Base-by-base conservation (phyloP, 2,329 filamentous ascomycete species). In the Graphiopsis chlorocephala region DNA sequence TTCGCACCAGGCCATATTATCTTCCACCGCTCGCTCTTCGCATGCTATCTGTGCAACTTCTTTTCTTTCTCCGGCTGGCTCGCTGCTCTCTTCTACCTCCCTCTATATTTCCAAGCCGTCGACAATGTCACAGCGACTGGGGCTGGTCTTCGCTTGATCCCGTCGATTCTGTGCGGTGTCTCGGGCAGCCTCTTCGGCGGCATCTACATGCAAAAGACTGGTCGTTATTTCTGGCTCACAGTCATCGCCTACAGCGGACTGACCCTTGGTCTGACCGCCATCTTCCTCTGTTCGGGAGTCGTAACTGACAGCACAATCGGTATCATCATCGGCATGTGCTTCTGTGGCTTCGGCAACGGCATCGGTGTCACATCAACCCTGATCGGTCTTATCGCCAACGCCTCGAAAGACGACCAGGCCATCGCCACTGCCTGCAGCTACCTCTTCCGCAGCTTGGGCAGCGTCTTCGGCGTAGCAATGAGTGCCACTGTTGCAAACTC, bases 361-460 rank as follows among this genome's bases (percentile, higher is more conserved):
- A 81, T 84, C 70, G 89, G 87, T 6, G 85, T 92, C 42, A 93
- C 90, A 0, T 89, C 88, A 0, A 88, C 88, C 0, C 83, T 93
- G 35, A 87, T 93, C 55, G 89, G 84, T 1, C 80, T 93, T 42
- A 85, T 93, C 68, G 87, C 90, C 33, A 92, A 92, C 72, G 85
- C 88, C 0, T 79, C 84, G 1, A 80, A 82, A 3, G 82, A 86
- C 50, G 90, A 93, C 69, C 87, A 90, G 67, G 90, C 91, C 1
- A 85, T 93, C 1, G 89, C 88, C 4, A 90, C 91, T 17, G 91
- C 91, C 8, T 92, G 90, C 75, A 90, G 88, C 23, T 94, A 94
- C 77, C 85, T 94, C 26, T 94, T 94, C 81, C 87, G 91, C 45
- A 89, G 88, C 1, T 81, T 93, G 0, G 91, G 86, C 12, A 84